Conservation (phyloP, 192 early-diverging fungal genomes). For the Gamsiella multidivaricata region DNA sequence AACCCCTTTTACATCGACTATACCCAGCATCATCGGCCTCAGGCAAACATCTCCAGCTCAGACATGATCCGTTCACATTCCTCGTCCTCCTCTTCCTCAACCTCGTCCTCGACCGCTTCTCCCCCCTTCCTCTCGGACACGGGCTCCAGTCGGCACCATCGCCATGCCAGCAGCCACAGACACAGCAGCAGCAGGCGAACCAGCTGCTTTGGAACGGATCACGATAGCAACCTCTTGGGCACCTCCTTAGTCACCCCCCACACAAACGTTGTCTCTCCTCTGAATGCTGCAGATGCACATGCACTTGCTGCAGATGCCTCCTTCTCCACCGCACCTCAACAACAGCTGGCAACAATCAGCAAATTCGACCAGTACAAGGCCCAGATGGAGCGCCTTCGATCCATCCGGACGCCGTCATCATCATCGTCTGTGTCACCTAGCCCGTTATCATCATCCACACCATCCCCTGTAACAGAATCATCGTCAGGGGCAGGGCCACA, state of each 20-base stretch:
- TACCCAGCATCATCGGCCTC: conserved; percentile 8
- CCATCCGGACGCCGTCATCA: not conserved
- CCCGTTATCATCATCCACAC: not conserved
- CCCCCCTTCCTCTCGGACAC: not conserved
- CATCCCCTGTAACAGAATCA: not conserved
- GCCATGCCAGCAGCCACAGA: conserved; percentile 7
- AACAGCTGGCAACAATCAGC: conserved; percentile 2
- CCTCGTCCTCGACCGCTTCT: conserved; percentile 13
- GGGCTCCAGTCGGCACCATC: not conserved
- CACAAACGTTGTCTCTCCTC: not conserved
- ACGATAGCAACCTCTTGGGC: not conserved
- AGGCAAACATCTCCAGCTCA: conserved; percentile 3
- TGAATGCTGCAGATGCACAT: not conserved
- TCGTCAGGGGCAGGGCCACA: no score
- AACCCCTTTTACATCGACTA: conserved; percentile 26
- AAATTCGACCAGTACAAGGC: conserved; percentile 45
- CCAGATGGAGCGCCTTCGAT: conserved; percentile 27
- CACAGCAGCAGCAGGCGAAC: conserved; percentile 9
- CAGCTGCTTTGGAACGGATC: no score
- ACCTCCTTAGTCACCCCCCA: conserved; percentile 5
- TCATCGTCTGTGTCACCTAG: conserved; percentile 7
- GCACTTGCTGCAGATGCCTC: not conserved
- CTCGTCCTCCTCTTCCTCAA: conserved; percentile 1
- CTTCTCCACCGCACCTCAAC: not conserved
- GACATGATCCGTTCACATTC: conserved; percentile 9